Conservation (phyloP, 148 eudicot species). For the Drosera capensis region DNA sequence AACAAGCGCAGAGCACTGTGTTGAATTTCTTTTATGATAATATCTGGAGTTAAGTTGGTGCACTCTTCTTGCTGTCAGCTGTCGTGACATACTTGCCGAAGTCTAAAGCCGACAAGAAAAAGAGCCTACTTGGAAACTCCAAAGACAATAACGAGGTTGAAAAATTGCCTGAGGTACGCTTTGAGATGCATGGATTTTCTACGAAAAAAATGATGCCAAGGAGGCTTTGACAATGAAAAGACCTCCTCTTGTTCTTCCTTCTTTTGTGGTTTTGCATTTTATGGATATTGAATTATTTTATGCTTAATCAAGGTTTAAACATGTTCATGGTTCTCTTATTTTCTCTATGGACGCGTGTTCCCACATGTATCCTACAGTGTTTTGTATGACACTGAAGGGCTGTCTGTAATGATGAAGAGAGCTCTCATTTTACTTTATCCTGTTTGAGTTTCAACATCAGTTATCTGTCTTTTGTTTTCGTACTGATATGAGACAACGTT, state of each 20-base stretch:
- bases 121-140: slow-evolving; percentile 58
- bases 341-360: no score
- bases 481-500: neutral
- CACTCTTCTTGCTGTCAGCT: slow-evolving; percentile 30
- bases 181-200: neutral
- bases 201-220: no score
- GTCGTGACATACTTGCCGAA: slow-evolving; percentile 65
- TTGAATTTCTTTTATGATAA: neutral
- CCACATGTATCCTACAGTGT: no score
- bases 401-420: no score
- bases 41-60: neutral
- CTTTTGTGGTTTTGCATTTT: no score
- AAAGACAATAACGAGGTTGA: slow-evolving; percentile 27
- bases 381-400: no score
- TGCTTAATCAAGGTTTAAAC: no score
- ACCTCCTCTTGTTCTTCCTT: no score
- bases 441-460: neutral
- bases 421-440: no score
- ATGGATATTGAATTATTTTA: no score
- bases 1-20: neutral
- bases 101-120: slow-evolving; percentile 70
- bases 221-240: no score
- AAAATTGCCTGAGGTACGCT: slow-evolving; percentile 36
- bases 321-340: no score
- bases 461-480: neutral